phyloP scores from a whole-genome alignment of 2,329 filamentous ascomycete genomes.

The Pseudogymnoascus sp. region DNA sequence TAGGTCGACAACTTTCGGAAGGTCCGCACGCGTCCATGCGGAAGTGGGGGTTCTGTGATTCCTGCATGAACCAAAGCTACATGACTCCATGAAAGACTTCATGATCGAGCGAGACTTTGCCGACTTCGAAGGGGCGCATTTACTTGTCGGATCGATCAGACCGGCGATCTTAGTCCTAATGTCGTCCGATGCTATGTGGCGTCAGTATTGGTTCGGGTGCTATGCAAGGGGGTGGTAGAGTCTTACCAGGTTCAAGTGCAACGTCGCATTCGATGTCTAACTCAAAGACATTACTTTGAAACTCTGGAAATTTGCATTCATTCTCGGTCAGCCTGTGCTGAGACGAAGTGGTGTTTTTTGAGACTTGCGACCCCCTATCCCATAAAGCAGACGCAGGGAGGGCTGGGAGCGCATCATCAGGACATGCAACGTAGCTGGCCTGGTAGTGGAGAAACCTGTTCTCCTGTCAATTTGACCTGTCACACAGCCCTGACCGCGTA shows the following conservation, averaged over 20 bases:
- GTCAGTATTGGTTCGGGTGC: not conserved
- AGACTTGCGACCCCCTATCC: not conserved
- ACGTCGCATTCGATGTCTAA: not conserved
- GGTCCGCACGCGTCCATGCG: constrained; percentile 22
- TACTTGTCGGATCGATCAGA: not conserved
- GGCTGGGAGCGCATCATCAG: constrained; percentile 11
- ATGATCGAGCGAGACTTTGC: not conserved
- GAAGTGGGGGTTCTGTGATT: not conserved
- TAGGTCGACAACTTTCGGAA: constrained; percentile 33
- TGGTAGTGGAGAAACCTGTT: constrained; percentile 39
- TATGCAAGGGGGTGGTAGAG: not conserved
- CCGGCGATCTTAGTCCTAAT: not conserved
- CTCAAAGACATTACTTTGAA: not conserved
- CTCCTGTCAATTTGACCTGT: not conserved
- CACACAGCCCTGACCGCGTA: not conserved
- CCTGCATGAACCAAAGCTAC: not conserved
- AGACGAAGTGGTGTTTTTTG: not conserved
- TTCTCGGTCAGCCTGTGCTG: not conserved
- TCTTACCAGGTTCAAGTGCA: not conserved
- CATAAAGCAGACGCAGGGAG: not conserved
- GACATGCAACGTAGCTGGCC: constrained; percentile 18
- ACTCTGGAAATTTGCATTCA: constrained; percentile 1
- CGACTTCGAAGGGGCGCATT: not conserved
- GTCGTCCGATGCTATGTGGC: not conserved
- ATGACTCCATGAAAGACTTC: not conserved